phyloP scores from a whole-genome alignment of 1,139 yeast species.

The Chernovozyma sophiae-reginae region DNA sequence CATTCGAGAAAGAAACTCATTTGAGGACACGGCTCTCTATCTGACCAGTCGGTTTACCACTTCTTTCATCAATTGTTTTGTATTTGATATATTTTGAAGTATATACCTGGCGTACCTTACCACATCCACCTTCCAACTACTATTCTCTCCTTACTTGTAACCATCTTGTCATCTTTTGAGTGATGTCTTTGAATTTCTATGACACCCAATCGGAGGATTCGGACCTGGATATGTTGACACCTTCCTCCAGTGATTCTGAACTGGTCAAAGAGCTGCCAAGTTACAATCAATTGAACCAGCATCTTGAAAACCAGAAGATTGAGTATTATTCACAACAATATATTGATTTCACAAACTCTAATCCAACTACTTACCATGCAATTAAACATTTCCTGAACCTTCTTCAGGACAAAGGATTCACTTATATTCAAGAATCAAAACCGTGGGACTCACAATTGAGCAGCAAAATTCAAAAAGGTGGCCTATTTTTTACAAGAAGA shows the following conservation, averaged over 20 bases:
- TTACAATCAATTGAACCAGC: too few species aligned
- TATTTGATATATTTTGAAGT: too few species aligned
- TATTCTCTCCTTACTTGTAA: too few species aligned
- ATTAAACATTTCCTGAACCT: slow-evolving; percentile 24
- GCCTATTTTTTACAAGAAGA: slow-evolving; percentile 30
- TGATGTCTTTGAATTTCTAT: too few species aligned
- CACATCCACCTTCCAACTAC: too few species aligned
- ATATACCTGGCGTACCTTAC: too few species aligned
- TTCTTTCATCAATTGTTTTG: too few species aligned
- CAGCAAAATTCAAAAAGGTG: slow-evolving; percentile 16
- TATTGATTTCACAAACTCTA: slow-evolving; percentile 33
- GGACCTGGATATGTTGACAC: neutral
- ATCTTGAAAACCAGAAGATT: neutral
- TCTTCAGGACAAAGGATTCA: slow-evolving; percentile 28
- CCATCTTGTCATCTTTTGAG: too few species aligned
- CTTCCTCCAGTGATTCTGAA: neutral
- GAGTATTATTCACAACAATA: slow-evolving; percentile 25
- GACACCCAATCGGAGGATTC: neutral
- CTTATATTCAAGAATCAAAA: slow-evolving; percentile 23
- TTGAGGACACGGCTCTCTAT: too few species aligned
- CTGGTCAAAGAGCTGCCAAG: too few species aligned
- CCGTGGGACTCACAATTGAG: slow-evolving; percentile 18
- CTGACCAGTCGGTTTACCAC: too few species aligned
- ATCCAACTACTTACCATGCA: slow-evolving; percentile 44
- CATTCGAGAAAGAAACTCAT: too few species aligned